Evolutionary conservation across 441 rosid genomes (phyloP), one percentile per base, ranked within the genome.

Genomic region (Pelargonium fulgidum): DNA sequence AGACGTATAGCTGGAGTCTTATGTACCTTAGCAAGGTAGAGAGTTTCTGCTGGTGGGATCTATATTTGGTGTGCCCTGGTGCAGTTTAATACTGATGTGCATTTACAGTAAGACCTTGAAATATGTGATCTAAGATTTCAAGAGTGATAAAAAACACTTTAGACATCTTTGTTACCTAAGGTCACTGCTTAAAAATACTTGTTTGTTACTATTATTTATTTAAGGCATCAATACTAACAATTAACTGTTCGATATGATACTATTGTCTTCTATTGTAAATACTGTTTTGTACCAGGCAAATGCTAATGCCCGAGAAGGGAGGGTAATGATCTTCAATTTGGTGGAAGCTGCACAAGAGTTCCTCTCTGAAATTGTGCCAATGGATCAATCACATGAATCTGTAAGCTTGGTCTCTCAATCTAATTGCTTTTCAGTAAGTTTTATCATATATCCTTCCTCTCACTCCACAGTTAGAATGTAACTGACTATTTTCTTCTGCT

Each of bases 311-410:
- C 90, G 97, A 44, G 96, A 91, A 81, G 99, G 96, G 65, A 86
- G 97, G 59, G 99, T 94, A 29, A 94, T 94, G 99, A 90, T 94
- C 82, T 91, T 77, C 78, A 94, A 91, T 83, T 80, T 94, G 79
- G 99, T 94, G 74, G 99, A 91, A 81, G 97, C 96, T 77, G 97
- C 97, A 70, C 99, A 94, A 82, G 99, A 94, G 79, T 94, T 94
- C 80, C 82, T 94, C 59, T 90, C 97, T 62, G 97, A 86, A 83
- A 80, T 91, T 47, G 87, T 84, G 70, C 95, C 97, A 19, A 71
- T 73, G 9, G 77, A 67, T 66, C 84, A 69, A 75, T 61, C 83
- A 29, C 78, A 78, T 36, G 82, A 85, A 73, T 62, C 88, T 81
- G 96, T 94, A 85, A 82, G 92, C 75, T 76, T 70, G 68, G 56